Conservation (phyloP, 495 filamentous ascomycete genomes). For the Podospora bellae-mahoneyi region DNA sequence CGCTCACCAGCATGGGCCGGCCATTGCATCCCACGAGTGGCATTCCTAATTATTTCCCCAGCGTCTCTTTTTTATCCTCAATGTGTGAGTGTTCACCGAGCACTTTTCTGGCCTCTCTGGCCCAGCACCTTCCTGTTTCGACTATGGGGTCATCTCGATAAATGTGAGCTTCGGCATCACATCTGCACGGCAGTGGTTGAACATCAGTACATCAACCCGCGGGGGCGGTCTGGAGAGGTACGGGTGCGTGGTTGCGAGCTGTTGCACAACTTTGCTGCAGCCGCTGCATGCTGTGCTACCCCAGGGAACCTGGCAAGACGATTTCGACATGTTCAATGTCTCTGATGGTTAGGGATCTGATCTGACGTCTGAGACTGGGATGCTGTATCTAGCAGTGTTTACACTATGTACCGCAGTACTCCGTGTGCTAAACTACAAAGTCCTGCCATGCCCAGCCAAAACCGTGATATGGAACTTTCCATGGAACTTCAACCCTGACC, state of each 20-base stretch:
- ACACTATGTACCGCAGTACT: too few relatives aligned
- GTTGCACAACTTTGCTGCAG: neutral
- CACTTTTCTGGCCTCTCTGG: neutral
- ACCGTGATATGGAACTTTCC: neutral
- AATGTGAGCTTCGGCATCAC: neutral
- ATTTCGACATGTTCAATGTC: neutral
- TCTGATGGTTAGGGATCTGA: neutral
- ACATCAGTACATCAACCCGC: too few relatives aligned
- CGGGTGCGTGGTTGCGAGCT: neutral
- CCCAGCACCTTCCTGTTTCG: conserved; percentile 9
- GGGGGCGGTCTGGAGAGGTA: too few relatives aligned
- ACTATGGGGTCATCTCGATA: neutral
- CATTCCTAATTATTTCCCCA: conserved; percentile 1
- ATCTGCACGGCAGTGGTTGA: conserved; percentile 2
- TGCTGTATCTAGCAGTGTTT: neutral
- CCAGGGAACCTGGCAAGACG: neutral
- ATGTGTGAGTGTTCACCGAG: conserved; percentile 13
- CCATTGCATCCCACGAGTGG: neutral
- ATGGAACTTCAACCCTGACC: neutral
- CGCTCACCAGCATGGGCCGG: neutral
- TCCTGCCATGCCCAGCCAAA: neutral
- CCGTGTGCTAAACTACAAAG: too few relatives aligned
- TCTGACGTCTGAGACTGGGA: neutral
- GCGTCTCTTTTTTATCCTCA: neutral
- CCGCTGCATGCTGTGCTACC: neutral